Base-by-base conservation (phyloP, 805 yeast species). In the Starmerella geochares region DNA sequence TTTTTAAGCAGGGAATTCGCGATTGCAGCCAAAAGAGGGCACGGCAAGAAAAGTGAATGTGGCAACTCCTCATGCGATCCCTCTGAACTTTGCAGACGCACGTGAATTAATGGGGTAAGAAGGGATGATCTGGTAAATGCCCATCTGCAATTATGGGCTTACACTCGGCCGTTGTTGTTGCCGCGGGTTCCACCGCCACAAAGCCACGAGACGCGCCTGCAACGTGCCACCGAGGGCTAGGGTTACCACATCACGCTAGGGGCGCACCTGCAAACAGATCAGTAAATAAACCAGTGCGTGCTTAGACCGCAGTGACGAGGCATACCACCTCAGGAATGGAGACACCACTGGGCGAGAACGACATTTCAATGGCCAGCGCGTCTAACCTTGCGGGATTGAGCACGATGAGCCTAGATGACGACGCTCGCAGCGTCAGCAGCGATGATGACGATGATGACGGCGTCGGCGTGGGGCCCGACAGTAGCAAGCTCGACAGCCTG, bases 331-430 rank as follows among this genome's bases (percentile, higher is more conserved):
- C n/a, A n/a, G n/a, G n/a, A n/a, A 40, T 29, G 37, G 27, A 31
- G 5, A 4, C 6, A 1, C 13, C 5, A 1, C 10, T 21, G 11
- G 45, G 14, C 4, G 46, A 36, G 13, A 31, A 35, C 14, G 54
- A 51, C 25, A 24, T 16, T 14, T 31, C 46, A 7, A 25, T 43
- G 21, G 49, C 49, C 16, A 46, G 39, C 13, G 44, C n/a, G n/a
- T 40, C 44, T 10, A 7, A 25, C 8, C 23, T 27, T 10, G 44
- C 44, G 4, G 44, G 33, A 11, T 5, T 27, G 23, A 40, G 44
- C 44, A 17, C 42, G 21, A 38, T 40, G 44, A 40, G 44, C 33
- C 24, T 40, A 19, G 44, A 40, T 16, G 33, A 40, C 33, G 44
- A 27, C 44, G 20, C 28, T 4, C 3, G 13, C 27, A n/a, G 17